A percentile compares a stretch with the other conserved stretches of the same genome.
phyloP scores from a whole-genome alignment of 2,329 filamentous ascomycete genomes.

The Colletotrichum tropicicola region DNA sequence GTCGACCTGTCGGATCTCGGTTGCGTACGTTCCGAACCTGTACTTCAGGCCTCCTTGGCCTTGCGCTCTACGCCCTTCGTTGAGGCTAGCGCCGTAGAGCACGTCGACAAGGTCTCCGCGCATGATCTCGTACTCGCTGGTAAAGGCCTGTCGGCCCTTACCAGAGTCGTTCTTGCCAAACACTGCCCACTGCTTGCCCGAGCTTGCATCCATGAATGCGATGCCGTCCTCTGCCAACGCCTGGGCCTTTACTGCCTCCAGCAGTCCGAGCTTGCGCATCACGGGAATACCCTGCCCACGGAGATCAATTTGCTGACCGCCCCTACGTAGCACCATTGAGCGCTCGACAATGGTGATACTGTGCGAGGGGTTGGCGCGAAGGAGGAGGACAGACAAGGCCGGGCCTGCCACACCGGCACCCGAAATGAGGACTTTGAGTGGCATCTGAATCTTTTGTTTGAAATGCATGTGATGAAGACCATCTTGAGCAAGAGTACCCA shows the following conservation, averaged over 20 bases:
- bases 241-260: slow-evolving; percentile 43
- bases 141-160: slow-evolving; percentile 45
- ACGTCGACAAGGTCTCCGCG: slow-evolving; percentile 58
- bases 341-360: slow-evolving; percentile 54
- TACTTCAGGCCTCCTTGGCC: slow-evolving; percentile 32
- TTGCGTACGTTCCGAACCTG: slow-evolving; percentile 39
- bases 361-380: slow-evolving; percentile 41
- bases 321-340: slow-evolving; percentile 42
- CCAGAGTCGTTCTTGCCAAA: slow-evolving; percentile 48
- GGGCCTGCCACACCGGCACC: slow-evolving; percentile 54
- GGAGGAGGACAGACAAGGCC: slow-evolving; percentile 22
- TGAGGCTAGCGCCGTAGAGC: slow-evolving; percentile 44
- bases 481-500: too few relatives aligned
- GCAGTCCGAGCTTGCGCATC: slow-evolving; percentile 48
- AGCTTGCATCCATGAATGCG: slow-evolving; percentile 50
- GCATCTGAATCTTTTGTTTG: slow-evolving; percentile 32
- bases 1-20: slow-evolving; percentile 34
- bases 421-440: slow-evolving; percentile 37
- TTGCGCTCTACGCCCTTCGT: slow-evolving; percentile 14
- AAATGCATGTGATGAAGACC: too few relatives aligned
- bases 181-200: slow-evolving; percentile 46
- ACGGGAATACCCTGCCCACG: slow-evolving; percentile 49
- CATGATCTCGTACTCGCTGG: slow-evolving; percentile 63
- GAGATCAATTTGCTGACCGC: slow-evolving; percentile 56
- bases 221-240: slow-evolving; percentile 57